Percentiles rank a stretch among this genome's conserved stretches.
Evolutionary conservation across 306 rosid genomes (phyloP).

Genomic region (Begonia fuchsioides): DNA sequence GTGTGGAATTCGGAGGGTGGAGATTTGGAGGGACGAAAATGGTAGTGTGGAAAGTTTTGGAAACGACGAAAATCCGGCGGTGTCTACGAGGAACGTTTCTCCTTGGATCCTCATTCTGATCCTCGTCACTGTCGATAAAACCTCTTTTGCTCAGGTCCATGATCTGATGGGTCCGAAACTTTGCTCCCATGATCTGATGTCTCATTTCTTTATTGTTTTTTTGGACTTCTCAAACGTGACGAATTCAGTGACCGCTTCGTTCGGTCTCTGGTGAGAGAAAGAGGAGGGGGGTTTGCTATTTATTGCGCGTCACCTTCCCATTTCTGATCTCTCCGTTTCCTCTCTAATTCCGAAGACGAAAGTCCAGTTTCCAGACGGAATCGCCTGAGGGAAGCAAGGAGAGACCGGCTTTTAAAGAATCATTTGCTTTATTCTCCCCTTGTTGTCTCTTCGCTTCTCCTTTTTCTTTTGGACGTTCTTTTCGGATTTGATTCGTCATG

Average conservation of each 20-base stretch:
- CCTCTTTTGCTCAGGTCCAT: too few relatives aligned
- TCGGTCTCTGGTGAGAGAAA: background rate
- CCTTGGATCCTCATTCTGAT: too few relatives aligned
- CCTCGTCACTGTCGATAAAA: too few relatives aligned
- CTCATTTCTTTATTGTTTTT: background rate
- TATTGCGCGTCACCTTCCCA: background rate
- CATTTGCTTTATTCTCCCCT: slow-evolving; percentile 11
- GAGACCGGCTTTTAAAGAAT: background rate
- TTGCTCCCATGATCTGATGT: background rate
- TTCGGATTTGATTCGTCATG: slow-evolving; percentile 29
- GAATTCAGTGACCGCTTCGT: background rate
- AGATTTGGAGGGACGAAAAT: too few relatives aligned
- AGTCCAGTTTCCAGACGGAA: slow-evolving; percentile 11
- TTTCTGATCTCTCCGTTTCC: slow-evolving; percentile 8
- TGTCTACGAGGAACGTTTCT: too few relatives aligned
- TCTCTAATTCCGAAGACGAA: background rate
- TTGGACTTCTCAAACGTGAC: background rate
- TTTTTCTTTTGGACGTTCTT: background rate
- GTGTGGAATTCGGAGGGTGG: too few relatives aligned
- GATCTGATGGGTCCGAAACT: too few relatives aligned
- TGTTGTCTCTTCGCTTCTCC: background rate
- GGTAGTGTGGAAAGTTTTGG: too few relatives aligned
- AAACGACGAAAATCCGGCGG: too few relatives aligned
- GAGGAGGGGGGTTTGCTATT: background rate
- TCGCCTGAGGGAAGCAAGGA: slow-evolving; percentile 6